Evolutionary conservation across 768 basidiomycete genomes (phyloP).

Genomic region (Rhizopogon salebrosus): DNA sequence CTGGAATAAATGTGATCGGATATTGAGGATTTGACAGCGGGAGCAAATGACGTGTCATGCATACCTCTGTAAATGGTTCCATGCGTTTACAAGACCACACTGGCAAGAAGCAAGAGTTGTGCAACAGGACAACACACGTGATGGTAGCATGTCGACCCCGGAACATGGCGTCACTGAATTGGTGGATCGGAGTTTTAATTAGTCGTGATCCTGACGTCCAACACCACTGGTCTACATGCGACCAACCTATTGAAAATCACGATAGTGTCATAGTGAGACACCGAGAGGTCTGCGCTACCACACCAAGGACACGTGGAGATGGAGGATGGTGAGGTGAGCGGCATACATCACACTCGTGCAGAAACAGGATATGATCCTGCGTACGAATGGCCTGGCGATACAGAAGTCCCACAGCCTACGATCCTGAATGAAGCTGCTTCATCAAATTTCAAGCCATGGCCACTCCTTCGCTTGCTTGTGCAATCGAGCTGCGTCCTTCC

Average conservation of each 20-base stretch:
- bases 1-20: constrained; percentile 26
- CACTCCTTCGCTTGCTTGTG: constrained; percentile 34
- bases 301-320: constrained; percentile 4
- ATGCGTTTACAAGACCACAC: constrained; percentile 23
- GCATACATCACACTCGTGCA: neutral
- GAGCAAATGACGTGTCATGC: neutral
- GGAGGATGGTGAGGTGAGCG: constrained; percentile 12
- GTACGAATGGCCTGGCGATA: constrained; percentile 55
- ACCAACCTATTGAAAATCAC: neutral
- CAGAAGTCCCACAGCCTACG: constrained; percentile 1
- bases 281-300: neutral
- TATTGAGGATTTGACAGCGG: neutral
- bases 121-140: neutral
- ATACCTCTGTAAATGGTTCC: constrained; percentile 46
- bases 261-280: no score
- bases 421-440: constrained; percentile 9
- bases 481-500: constrained; percentile 42
- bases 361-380: constrained; percentile 39
- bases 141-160: neutral
- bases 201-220: neutral
- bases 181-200: constrained; percentile 12
- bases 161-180: neutral
- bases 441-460: constrained; percentile 17
- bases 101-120: neutral
- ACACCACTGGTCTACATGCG: neutral